Evolutionary conservation across 73 alveolate genomes (phyloP), one percentile per base, ranked within the genome.

Genomic region (Paraurostyla sp.): DNA sequence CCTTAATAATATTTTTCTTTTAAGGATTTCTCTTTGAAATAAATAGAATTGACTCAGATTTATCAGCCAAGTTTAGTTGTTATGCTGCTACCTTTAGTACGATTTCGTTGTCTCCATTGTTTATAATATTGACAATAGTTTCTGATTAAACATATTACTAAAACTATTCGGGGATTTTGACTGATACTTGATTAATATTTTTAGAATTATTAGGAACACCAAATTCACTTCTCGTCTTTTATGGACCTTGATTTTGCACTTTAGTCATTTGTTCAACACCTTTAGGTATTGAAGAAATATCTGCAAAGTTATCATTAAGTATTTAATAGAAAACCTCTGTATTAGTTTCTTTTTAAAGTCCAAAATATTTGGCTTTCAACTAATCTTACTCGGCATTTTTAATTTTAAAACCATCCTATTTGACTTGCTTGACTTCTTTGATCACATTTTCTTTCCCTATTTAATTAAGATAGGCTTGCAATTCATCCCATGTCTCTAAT

Each of bases 381-480:
- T 33, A 16, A 2, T 15, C 58, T 4, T 3, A 7, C 0, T 65
- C 59, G 1, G 2, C 32, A 22, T 6, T 11, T 32, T 2, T 35
- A 1, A 65, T 3, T 38, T 65, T 65, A 33, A 4, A 1, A 7
- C 82, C 82, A 58, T 65, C 36, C 25, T 3, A 18, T 40, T 38
- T 16, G 25, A 65, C 82, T 9, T 2, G 7, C 25, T 65, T 33
- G 40, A 65, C 3, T 65, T 38, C 82, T 65, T 33, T 1, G 4
- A 40, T 38, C 4, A 58, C 82, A 38, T 11, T 30, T 11, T 65
- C 82, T 40, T 65, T 65, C 40, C 82, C 82, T 13, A 65, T 65
- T 9, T 29, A 35, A 38, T 33, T 65, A 0, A 65, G 33, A 40
- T 65, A 65, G 1, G 56, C 25, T 38, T 15, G 13, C 29, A 65